Conservation (phyloP, 345 rosid genomes). For the Gossypioides kirkii region DNA sequence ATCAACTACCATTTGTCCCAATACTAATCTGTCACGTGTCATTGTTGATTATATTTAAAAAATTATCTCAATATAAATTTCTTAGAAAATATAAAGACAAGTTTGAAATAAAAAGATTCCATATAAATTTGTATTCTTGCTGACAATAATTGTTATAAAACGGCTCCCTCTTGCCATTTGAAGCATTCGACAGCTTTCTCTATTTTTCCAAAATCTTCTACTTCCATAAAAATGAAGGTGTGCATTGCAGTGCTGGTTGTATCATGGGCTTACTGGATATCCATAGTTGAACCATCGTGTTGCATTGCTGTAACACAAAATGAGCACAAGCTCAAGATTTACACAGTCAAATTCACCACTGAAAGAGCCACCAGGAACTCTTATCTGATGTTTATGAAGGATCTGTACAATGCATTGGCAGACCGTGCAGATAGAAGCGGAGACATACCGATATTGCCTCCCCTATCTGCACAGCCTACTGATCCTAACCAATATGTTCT, state of each 20-base stretch:
- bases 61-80: too few species aligned
- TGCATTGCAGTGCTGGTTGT: background rate
- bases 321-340: background rate
- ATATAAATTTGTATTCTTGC: too few species aligned
- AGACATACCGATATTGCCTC: background rate
- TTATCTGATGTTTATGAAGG: background rate
- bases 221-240: background rate
- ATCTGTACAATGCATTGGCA: background rate
- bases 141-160: too few species aligned
- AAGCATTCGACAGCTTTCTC: background rate
- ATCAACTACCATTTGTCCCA: too few species aligned
- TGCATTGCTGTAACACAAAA: background rate
- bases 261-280: background rate
- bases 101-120: too few species aligned
- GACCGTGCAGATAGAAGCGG: background rate
- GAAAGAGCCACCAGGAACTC: background rate
- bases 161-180: too few species aligned
- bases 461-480: background rate
- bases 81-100: too few species aligned
- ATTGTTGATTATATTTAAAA: too few species aligned
- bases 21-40: too few species aligned
- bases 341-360: background rate
- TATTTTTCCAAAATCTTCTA: background rate
- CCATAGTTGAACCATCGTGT: background rate
- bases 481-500: background rate